Base-by-base conservation (phyloP, 2,329 filamentous ascomycete genomes). In the Aureobasidium lini region DNA sequence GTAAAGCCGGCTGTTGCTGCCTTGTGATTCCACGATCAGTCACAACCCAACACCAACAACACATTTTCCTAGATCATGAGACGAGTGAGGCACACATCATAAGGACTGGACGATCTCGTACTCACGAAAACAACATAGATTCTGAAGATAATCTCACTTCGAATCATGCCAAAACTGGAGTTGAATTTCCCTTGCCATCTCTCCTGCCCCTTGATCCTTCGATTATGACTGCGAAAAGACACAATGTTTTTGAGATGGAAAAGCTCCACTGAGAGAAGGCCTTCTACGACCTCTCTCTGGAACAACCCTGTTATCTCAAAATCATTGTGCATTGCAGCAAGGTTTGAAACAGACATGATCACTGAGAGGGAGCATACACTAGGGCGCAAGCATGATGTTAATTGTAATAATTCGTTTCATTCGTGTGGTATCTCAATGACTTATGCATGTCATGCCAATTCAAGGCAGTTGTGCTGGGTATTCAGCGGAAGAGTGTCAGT, bases 401-500 rank as follows among this genome's bases (percentile, higher is more conserved):
- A 23, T 23, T 9, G 5, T 54, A 32, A 11, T 9, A 29, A 29
- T 44, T 56, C 52, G 40, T 56, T 56, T 56, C 52, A 56, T 56
- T 56, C 52, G 37, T 52, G 47, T 52, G 52, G 42, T 56, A 56
- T 56, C 40, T 13, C 48, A 52, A 52, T 52, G 48, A 52, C 48
- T 52, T 52, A 40, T 52, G 47, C 32, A 44, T 13, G 16, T 28
- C 42, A 47, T 47, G 47, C 37, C 47, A 43, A 43, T 15, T 8
- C 8, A 15, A 43, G n/a, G 13, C 40, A 15, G n/a, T 43, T 8
- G 16, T 43, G 40, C 40, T 43, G 16, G 13, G 23, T 23, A 23
- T 23, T 23, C 42, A 57, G 28, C 54, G 54, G 54, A 58, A 58
- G 54, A 58, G 43, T 58, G 32, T 32, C 15, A 15, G 15, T 44